Evolutionary conservation across 352 stramenopile species (phyloP), one percentile per base, ranked within the genome.

Genomic region (Nothophytophthora sp.): DNA sequence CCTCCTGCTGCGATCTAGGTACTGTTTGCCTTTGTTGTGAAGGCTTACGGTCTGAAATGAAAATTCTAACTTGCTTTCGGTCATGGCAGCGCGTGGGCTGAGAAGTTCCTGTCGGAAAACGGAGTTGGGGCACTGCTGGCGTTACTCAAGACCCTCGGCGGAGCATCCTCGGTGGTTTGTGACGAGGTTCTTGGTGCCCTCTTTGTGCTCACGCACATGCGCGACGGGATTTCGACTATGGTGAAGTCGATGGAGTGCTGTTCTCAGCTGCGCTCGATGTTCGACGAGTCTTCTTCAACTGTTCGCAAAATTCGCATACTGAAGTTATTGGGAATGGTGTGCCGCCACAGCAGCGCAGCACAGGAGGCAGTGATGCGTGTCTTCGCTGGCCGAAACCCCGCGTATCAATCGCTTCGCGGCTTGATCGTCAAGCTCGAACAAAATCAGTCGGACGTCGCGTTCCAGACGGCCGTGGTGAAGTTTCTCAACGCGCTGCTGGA

Each of bases 401-500:
- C 55, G 24, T 55, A 66, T 18, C 60, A 40, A 5, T 51, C 46
- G 7, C 56, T 80, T 25, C 58, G 62, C 13, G 49, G 16, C n/a
- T 37, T 89, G 6, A 46, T 65, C 10, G 57, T 37, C 10, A 54
- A 57, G 20, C 58, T 84, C 19, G 24, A 50, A 4, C 44, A 68
- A 6, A 70, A 52, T 32, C 36, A 60, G 13, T 45, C 34, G 3
- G 68, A 86, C 22, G 5, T 53, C 24, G n/a, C 48, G 66, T 25
- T 70, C 11, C 60, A 71, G 28, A 30, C 70, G 23, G 63, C 55
- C 9, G 55, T 71, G 0, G 16, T 87, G 9, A 71, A 62, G 33
- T 88, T 90, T 27, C 10, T 88, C 16, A 83, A 83, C 36, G 39
- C 44, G 0, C 43, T 88, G 4, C 20, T 88, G 16, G 67, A 65